A percentile compares a stretch with the other conserved stretches of the same genome.
These are phyloP conservation scores for Phytophthora multivora DNA, from an alignment of 352 stramenopile species.

Conservation along the genomic window DNA sequence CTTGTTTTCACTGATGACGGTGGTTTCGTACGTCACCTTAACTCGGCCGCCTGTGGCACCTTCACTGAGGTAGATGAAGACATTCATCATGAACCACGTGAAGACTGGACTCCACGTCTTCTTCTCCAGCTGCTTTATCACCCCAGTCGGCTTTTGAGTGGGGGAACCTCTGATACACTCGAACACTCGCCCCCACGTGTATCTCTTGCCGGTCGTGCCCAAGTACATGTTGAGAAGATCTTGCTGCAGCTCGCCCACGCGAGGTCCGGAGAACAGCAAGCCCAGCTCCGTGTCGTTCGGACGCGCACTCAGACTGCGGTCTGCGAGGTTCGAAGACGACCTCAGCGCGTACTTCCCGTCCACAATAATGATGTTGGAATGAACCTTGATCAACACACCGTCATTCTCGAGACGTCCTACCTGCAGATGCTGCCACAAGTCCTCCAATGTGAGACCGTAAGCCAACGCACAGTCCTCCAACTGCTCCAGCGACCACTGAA, in stretches of 20 bases:
- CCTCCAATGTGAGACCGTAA: constrained; percentile 42
- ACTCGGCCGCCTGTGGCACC: constrained; percentile 68
- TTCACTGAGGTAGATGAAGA: constrained; percentile 82
- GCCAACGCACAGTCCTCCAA: constrained; percentile 56
- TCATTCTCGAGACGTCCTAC: constrained; percentile 54
- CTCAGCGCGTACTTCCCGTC: constrained; percentile 72
- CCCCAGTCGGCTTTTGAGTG: constrained; percentile 27
- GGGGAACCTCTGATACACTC: constrained; percentile 7
- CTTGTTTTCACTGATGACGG: constrained; percentile 32
- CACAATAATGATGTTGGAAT: constrained; percentile 82
- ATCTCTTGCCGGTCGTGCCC: constrained; percentile 29
- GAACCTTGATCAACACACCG: constrained; percentile 69
- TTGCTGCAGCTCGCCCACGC: constrained; percentile 59
- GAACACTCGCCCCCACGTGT: constrained; percentile 36
- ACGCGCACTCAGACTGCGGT: constrained; percentile 71
- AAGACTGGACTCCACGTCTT: constrained; percentile 64
- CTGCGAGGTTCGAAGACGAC: constrained; percentile 77
- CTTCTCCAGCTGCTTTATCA: constrained; percentile 63
- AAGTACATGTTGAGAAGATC: constrained; percentile 78
- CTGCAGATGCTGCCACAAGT: constrained; percentile 51
- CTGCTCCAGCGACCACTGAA: constrained; percentile 80
- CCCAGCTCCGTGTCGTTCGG: constrained; percentile 78
- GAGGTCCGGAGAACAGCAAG: constrained; percentile 53
- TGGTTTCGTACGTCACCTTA: constrained; percentile 70
- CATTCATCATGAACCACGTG: constrained; percentile 83